Conservation (phyloP, 2,329 filamentous ascomycete genomes). For the Claviceps digitariae region DNA sequence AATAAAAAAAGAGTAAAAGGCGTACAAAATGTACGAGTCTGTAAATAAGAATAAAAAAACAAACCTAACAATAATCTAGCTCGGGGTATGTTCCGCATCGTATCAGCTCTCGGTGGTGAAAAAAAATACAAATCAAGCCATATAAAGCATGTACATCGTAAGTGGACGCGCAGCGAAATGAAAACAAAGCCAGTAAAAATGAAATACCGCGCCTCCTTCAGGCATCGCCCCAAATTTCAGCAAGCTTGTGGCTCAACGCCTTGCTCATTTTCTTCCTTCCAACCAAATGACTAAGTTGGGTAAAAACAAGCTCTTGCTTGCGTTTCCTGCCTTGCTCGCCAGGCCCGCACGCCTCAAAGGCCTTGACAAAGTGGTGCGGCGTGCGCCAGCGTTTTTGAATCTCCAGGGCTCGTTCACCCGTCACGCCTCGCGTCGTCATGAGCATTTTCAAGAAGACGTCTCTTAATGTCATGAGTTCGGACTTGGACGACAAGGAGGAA, state of each 20-base stretch:
- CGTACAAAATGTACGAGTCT: not conserved
- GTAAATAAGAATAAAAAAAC: not conserved
- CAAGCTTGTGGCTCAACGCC: slow-evolving; percentile 52
- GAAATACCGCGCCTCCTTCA: slow-evolving; percentile 12
- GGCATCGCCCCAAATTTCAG: slow-evolving; percentile 54
- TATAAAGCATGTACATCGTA: not conserved
- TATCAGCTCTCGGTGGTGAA: not conserved
- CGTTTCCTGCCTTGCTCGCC: slow-evolving; percentile 38
- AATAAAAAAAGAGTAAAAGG: not conserved
- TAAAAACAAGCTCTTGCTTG: slow-evolving; percentile 46
- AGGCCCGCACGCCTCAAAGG: slow-evolving; percentile 43
- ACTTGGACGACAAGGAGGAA: slow-evolving; percentile 60
- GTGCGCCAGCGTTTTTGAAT: slow-evolving; percentile 71
- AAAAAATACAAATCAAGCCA: not conserved
- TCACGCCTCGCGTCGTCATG: slow-evolving; percentile 65
- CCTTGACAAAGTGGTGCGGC: slow-evolving; percentile 56
- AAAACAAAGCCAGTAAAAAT: too few relatives aligned
- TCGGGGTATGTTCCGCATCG: not conserved
- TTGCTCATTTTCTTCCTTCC: slow-evolving; percentile 57
- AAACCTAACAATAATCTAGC: not conserved
- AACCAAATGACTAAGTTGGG: slow-evolving; percentile 41
- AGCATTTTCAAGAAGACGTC: slow-evolving; percentile 76
- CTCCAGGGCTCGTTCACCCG: slow-evolving; percentile 65
- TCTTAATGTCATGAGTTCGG: slow-evolving; percentile 56
- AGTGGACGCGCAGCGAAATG: not conserved